Evolutionary conservation across 169 alveolate species (phyloP), one percentile per base, ranked within the genome.

Genomic region (Toxoplasma gondii): DNA sequence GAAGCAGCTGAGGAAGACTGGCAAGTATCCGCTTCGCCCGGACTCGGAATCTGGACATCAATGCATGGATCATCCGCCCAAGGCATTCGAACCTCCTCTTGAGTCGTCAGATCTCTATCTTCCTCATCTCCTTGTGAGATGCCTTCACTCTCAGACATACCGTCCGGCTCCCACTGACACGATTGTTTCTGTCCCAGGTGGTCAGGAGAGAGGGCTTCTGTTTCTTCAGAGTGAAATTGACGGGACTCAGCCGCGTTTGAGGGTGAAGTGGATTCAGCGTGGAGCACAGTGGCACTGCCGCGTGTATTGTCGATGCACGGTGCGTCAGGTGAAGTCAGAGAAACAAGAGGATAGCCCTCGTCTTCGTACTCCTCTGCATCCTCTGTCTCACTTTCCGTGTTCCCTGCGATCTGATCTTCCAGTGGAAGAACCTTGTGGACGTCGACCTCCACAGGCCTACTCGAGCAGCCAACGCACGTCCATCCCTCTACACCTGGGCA

Each of bases 31-130:
- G 58, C 58, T 12, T 49, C 22, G 24, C 74, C 7, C 86, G 86
- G 86, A 19, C 39, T 78, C 27, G 86, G 86, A 16, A 78, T n/a
- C 43, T 78, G 86, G 39, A 78, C 86, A 78, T 78, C 86, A 38
- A 78, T 19, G 27, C 86, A 78, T 31, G 86, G 86, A 31, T 78
- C 86, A 19, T 78, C 44, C 24, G 44, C 86, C 86, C 86, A 78
- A 1, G 86, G 86, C 86, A 78, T 78, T 17, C 44, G 49, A 45
- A 78, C n/a, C 10, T 36, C 86, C 43, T 19, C 86, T 41, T 38
- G 27, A 1, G 86, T n/a, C 39, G 86, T 78, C 39, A 19, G 10
- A n/a, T 29, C 44, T 10, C 86, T 78, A 1, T n/a, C 44, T 27
- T 17, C 86, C 29, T 38, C 86, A 0, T 19, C 45, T 38, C 22